Evolutionary conservation across 2,329 filamentous ascomycete species (phyloP).

Genomic region (Epichloe baconii): DNA sequence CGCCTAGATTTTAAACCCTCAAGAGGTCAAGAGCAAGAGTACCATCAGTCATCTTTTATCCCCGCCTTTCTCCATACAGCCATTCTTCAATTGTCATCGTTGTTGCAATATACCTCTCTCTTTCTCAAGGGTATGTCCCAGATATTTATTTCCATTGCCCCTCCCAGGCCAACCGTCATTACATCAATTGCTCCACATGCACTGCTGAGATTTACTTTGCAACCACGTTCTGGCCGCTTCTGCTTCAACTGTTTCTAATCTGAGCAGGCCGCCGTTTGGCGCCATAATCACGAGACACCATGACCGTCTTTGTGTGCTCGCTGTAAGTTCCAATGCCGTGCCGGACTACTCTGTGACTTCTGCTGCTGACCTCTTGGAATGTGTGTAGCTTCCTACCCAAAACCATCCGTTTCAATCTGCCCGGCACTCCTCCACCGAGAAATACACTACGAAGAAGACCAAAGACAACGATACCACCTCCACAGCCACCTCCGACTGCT

Average conservation of each 20-base stretch:
- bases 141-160: background rate
- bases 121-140: background rate
- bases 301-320: constrained; percentile 29
- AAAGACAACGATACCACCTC: constrained; percentile 15
- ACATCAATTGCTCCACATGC: background rate
- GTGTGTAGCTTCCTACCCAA: constrained; percentile 69
- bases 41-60: background rate
- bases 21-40: no score
- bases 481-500: constrained; percentile 13
- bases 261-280: background rate
- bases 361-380: background rate
- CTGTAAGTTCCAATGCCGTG: constrained; percentile 18
- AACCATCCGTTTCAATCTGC: constrained; percentile 75
- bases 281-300: constrained; percentile 12
- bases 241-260: background rate
- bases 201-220: background rate
- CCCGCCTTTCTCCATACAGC: background rate
- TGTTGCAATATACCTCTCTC: background rate
- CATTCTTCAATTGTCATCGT: background rate
- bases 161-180: background rate
- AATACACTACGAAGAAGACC: constrained; percentile 17
- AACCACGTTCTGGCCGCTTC: background rate
- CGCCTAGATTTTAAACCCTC: background rate
- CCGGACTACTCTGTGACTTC: background rate
- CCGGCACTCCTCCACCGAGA: constrained; percentile 33